Evolutionary conservation across 1,284 basidiomycete species (phyloP).

Genomic region (Lentinula novae-zelandiae): DNA sequence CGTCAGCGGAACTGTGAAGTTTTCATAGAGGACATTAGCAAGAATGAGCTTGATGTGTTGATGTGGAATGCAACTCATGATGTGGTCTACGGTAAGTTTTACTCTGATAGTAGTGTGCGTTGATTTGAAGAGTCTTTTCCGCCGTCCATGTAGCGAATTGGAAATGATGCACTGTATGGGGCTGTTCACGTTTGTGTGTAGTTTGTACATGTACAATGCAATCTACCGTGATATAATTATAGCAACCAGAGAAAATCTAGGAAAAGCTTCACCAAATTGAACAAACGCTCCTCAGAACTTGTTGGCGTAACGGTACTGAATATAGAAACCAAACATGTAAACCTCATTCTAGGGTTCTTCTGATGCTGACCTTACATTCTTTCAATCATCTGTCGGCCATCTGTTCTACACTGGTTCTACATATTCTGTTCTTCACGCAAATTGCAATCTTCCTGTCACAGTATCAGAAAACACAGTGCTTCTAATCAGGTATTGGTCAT

Average conservation of each 20-base stretch:
- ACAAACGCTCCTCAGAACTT: too few species aligned
- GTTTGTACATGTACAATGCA: too few species aligned
- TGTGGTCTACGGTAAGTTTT: not conserved
- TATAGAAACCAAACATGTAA: too few species aligned
- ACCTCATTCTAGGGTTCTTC: not conserved
- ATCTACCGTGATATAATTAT: too few species aligned
- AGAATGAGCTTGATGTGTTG: not conserved
- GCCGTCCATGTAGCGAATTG: too few species aligned
- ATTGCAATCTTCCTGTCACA: not conserved
- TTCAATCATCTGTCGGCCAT: not conserved
- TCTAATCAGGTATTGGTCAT: not conserved
- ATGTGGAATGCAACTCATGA: not conserved
- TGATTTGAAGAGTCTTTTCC: not conserved
- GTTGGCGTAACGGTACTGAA: too few species aligned
- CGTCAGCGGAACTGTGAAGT: not conserved
- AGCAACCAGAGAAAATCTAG: too few species aligned
- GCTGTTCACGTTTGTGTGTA: too few species aligned
- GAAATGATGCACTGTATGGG: too few species aligned
- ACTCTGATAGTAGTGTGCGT: not conserved
- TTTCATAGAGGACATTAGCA: not conserved
- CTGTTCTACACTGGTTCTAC: not conserved
- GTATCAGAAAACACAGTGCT: not conserved
- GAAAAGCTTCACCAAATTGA: too few species aligned
- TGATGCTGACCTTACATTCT: too few species aligned
- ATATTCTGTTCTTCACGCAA: not conserved